phyloP scores from a whole-genome alignment of 2,329 filamentous ascomycete genomes.

The Colletotrichum sp. region DNA sequence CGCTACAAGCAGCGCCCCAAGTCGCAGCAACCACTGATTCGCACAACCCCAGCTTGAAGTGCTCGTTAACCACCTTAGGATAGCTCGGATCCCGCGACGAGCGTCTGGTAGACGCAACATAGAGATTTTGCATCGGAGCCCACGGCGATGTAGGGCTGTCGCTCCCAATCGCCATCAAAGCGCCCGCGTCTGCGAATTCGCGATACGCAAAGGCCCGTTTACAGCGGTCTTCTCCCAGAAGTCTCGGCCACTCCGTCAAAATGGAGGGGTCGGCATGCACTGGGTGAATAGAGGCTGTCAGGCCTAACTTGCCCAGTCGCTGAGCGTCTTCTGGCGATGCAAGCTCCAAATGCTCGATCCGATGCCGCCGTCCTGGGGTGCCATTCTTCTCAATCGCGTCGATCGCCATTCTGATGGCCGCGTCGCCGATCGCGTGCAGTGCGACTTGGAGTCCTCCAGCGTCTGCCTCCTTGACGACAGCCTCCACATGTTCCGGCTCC shows the following conservation, averaged over 20 bases:
- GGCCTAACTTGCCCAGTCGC: conserved; percentile 61
- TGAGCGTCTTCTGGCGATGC: conserved; percentile 58
- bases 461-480: conserved; percentile 60
- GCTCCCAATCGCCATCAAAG: conserved; percentile 60
- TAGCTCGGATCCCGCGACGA: conserved; percentile 54
- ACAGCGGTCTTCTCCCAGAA: conserved; percentile 60
- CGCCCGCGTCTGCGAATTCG: conserved; percentile 62
- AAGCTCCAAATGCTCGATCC: conserved; percentile 71
- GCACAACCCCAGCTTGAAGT: conserved; percentile 57
- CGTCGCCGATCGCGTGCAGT: conserved; percentile 70
- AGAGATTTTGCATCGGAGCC: conserved; percentile 59
- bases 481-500: conserved; percentile 54
- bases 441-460: conserved; percentile 63
- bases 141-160: conserved; percentile 66
- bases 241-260: conserved; percentile 62
- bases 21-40: conserved; percentile 61
- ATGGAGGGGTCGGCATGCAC: conserved; percentile 67
- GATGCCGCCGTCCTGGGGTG: conserved; percentile 55
- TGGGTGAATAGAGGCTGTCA: conserved; percentile 64
- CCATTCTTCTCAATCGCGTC: conserved; percentile 54
- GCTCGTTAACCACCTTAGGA: conserved; percentile 51
- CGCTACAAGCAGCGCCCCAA: conserved; percentile 60
- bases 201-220: conserved; percentile 67
- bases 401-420: conserved; percentile 61
- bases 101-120: conserved; percentile 62